These are phyloP conservation scores for Solanum aculeatissimum DNA, from an alignment of 305 asterid genomes.

Conservation along the genomic window DNA sequence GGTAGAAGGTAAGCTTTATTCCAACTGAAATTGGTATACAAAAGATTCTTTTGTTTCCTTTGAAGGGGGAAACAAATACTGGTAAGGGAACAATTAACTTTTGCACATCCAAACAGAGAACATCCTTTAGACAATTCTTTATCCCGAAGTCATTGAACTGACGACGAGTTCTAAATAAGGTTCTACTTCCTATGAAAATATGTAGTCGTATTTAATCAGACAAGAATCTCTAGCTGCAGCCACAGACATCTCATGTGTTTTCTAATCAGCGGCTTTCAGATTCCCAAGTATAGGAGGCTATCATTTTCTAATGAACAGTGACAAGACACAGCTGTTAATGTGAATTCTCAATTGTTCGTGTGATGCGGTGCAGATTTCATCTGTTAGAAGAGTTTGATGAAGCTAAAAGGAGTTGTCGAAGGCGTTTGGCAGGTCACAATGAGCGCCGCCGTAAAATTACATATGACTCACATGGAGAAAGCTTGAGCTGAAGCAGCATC, in stretches of 20 bases:
- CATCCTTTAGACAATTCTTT: background rate
- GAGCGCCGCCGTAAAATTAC: conserved; percentile 79
- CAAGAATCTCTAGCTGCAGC: background rate
- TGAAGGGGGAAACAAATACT: background rate
- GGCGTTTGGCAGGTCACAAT: conserved; percentile 84
- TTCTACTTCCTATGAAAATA: background rate
- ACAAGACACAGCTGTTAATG: background rate
- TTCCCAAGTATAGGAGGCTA: background rate
- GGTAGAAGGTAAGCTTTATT: background rate
- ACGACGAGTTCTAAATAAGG: background rate
- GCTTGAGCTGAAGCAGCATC: conserved; percentile 11
- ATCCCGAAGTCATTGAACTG: background rate
- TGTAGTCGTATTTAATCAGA: background rate
- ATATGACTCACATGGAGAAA: conserved; percentile 45
- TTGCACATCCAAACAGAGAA: background rate
- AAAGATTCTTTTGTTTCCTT: background rate
- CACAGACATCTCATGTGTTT: background rate
- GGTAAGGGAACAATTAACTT: background rate
- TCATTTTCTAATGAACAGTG: background rate
- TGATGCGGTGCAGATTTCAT: conserved; percentile 59
- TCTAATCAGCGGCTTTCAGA: background rate
- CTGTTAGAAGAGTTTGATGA: conserved; percentile 73
- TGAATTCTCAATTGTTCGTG: background rate
- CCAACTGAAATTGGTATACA: background rate
- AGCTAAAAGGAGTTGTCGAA: conserved; percentile 74